phyloP scores from a whole-genome alignment of 1,284 basidiomycete species.

The Sanghuangporus weigelae region DNA sequence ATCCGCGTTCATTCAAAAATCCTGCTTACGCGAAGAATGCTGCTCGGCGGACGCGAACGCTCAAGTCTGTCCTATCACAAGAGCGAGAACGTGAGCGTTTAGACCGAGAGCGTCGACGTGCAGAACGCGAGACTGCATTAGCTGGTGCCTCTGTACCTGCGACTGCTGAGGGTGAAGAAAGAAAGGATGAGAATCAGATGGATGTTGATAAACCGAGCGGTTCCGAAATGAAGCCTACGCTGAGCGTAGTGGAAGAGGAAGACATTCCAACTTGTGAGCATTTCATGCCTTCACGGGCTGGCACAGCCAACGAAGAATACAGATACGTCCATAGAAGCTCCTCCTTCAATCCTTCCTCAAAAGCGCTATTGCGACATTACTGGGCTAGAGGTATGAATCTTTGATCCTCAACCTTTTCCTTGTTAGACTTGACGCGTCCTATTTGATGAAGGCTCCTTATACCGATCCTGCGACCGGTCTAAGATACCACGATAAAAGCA shows the following conservation, averaged over 20 bases:
- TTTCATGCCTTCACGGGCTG: neutral
- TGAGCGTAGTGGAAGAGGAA: slow-evolving; percentile 33
- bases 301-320: neutral
- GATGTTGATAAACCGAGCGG: slow-evolving; percentile 30
- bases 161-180: slow-evolving; percentile 26
- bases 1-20: slow-evolving; percentile 72
- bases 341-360: slow-evolving; percentile 75
- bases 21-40: slow-evolving; percentile 60
- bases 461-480: slow-evolving; percentile 80
- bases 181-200: slow-evolving; percentile 22
- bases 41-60: slow-evolving; percentile 65
- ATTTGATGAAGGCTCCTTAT: slow-evolving; percentile 60
- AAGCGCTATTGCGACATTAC: slow-evolving; percentile 85
- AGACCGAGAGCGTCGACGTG: slow-evolving; percentile 54
- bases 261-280: slow-evolving; percentile 63
- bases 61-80: slow-evolving; percentile 69
- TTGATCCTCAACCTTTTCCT: neutral
- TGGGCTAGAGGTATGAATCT: slow-evolving; percentile 60
- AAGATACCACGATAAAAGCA: slow-evolving; percentile 81
- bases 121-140: slow-evolving; percentile 36
- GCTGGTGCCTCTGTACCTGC: slow-evolving; percentile 12
- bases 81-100: slow-evolving; percentile 67
- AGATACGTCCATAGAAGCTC: slow-evolving; percentile 84
- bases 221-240: slow-evolving; percentile 37
- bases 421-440: neutral